Percentiles rank a stretch among this genome's conserved stretches.
Evolutionary conservation across 2,329 filamentous ascomycete genomes (phyloP).

Genomic region (Nakataea oryzae): DNA sequence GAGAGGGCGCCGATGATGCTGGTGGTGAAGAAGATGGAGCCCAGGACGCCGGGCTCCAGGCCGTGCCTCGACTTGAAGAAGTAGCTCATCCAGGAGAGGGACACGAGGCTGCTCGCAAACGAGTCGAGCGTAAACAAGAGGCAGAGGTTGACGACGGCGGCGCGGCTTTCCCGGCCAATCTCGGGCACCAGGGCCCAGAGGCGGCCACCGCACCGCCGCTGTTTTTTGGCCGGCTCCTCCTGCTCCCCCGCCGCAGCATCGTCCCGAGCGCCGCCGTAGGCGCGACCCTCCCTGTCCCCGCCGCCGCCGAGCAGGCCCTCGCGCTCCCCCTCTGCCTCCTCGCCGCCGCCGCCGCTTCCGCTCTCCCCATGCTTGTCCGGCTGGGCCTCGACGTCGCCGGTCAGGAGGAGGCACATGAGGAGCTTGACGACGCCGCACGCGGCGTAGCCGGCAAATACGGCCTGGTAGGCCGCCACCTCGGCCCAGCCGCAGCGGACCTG

Average conservation of each 20-base stretch:
- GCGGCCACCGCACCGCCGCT: not conserved
- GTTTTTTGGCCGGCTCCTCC: not conserved
- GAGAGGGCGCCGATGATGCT: slow-evolving; percentile 39
- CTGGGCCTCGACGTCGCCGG: slow-evolving; percentile 18
- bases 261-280: not conserved
- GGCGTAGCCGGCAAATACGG: slow-evolving; percentile 48
- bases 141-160: slow-evolving; percentile 50
- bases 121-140: slow-evolving; percentile 59
- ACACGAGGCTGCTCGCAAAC: slow-evolving; percentile 60
- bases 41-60: slow-evolving; percentile 37
- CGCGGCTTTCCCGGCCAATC: slow-evolving; percentile 44
- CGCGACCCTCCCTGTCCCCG: not conserved
- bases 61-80: slow-evolving; percentile 40
- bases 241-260: not conserved
- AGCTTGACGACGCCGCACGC: slow-evolving; percentile 47
- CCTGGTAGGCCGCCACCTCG: slow-evolving; percentile 36
- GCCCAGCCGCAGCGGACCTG: slow-evolving; percentile 29
- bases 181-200: slow-evolving; percentile 33
- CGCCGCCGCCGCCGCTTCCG: not conserved
- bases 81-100: slow-evolving; percentile 47
- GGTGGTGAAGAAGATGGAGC: slow-evolving; percentile 43
- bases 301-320: slow-evolving; percentile 5
- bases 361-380: not conserved
- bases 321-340: not conserved
- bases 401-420: slow-evolving; percentile 37